Percentiles rank a stretch among this genome's conserved stretches.
Evolutionary conservation across 345 rosid genomes (phyloP).

Genomic region (Psidium guajava): DNA sequence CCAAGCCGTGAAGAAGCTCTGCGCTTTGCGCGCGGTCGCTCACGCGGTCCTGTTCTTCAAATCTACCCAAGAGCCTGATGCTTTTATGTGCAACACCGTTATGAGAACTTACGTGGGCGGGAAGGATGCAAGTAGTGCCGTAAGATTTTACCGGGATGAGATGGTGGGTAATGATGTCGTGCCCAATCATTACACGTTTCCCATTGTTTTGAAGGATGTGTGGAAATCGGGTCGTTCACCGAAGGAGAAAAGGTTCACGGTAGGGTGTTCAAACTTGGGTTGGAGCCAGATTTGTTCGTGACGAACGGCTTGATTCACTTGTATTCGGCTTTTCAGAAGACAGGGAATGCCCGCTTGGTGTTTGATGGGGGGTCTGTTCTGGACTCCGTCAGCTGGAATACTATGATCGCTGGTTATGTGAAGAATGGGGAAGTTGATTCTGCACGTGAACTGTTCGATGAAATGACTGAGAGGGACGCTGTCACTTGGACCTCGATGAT

Average conservation of each 20-base stretch:
- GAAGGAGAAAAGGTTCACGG: constrained; percentile 22
- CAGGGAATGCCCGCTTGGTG: constrained; percentile 11
- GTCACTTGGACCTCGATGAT: constrained; percentile 16
- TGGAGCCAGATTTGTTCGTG: constrained; percentile 19
- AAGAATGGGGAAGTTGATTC: constrained; percentile 6
- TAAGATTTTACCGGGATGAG: constrained; percentile 38
- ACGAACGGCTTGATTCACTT: constrained; percentile 14
- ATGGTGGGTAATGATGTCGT: constrained; percentile 36
- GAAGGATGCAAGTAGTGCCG: constrained; percentile 26
- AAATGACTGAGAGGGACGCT: constrained; percentile 16
- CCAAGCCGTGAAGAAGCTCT: constrained; percentile 46
- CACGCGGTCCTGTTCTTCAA: constrained; percentile 30
- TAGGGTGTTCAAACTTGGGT: constrained; percentile 7
- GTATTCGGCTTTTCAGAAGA: constrained; percentile 14
- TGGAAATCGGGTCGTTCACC: constrained; percentile 17
- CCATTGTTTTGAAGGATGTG: constrained; percentile 40
- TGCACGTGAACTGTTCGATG: constrained; percentile 44
- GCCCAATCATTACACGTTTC: constrained; percentile 51
- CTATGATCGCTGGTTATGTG: constrained; percentile 23
- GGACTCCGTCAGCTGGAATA: constrained; percentile 20
- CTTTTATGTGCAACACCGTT: constrained; percentile 52
- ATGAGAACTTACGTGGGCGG: constrained; percentile 37
- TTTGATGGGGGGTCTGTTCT: constrained; percentile 12
- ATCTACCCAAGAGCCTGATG: constrained; percentile 33
- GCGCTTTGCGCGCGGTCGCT: constrained; percentile 23